phyloP scores from a whole-genome alignment of 2,329 filamentous ascomycete species.

The Penicillium sp. region DNA sequence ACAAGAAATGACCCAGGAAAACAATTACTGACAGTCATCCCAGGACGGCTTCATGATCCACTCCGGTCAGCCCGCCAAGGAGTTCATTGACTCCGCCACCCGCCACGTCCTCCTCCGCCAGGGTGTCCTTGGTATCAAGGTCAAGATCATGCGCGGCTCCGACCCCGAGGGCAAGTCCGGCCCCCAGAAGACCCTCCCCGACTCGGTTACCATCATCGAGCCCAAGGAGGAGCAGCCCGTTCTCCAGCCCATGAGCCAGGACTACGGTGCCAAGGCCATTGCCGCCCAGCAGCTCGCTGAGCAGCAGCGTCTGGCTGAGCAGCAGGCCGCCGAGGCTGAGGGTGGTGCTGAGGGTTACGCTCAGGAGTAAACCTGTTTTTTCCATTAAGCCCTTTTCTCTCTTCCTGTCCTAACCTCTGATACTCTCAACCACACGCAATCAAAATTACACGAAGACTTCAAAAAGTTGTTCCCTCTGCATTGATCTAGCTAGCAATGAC shows the following conservation, averaged over 20 bases:
- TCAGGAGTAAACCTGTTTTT: conserved; percentile 44
- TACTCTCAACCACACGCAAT: conserved; percentile 36
- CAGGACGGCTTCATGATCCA: conserved; percentile 99
- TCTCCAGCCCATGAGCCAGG: conserved; percentile 91
- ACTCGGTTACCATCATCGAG: conserved; percentile 99
- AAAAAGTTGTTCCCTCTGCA: conserved; percentile 10
- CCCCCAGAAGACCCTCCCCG: conserved; percentile 93
- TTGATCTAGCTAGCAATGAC: background rate
- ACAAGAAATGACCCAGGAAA: background rate
- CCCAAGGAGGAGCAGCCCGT: conserved; percentile 98
- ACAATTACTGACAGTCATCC: background rate
- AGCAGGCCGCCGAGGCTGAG: conserved; percentile 50
- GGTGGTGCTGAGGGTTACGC: conserved; percentile 41
- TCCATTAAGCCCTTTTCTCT: conserved; percentile 27
- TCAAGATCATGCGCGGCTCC: conserved; percentile 99
- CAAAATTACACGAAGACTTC: conserved; percentile 34
- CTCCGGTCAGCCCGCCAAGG: conserved; percentile 98
- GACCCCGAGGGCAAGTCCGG: conserved; percentile 99
- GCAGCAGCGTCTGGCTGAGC: conserved; percentile 55
- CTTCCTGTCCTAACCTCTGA: conserved; percentile 31
- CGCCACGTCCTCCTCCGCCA: conserved; percentile 99
- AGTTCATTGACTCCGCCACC: conserved; percentile 98
- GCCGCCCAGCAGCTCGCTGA: conserved; percentile 55
- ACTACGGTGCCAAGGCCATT: conserved; percentile 91
- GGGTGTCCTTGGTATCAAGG: conserved; percentile 99